Evolutionary conservation across 2,329 filamentous ascomycete genomes (phyloP).

Genomic region (Colletotrichum horii): DNA sequence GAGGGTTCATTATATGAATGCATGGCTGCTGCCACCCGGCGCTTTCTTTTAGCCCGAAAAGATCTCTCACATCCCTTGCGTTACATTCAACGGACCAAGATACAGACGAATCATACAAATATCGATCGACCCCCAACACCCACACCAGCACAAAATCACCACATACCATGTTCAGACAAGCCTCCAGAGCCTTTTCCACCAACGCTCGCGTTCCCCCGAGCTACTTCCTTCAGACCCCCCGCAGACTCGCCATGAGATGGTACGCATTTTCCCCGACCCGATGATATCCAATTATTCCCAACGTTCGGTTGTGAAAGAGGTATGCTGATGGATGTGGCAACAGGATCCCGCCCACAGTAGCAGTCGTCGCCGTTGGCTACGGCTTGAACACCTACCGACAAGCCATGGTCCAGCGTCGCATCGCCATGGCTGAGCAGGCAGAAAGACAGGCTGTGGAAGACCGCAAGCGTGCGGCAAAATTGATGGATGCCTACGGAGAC

Average conservation of each 20-base stretch:
- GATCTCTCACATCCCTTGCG: slow-evolving; percentile 6
- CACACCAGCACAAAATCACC: neutral
- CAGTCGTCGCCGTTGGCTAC: slow-evolving; percentile 37
- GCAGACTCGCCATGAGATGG: slow-evolving; percentile 35
- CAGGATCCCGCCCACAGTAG: slow-evolving; percentile 37
- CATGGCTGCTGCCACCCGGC: slow-evolving; percentile 8
- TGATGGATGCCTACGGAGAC: slow-evolving; percentile 57
- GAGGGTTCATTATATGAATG: slow-evolving; percentile 15
- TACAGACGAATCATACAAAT: neutral
- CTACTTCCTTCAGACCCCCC: slow-evolving; percentile 35
- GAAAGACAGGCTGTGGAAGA: slow-evolving; percentile 40
- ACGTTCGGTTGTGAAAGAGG: neutral
- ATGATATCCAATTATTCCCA: neutral
- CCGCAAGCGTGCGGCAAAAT: slow-evolving; percentile 42
- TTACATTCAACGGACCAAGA: neutral
- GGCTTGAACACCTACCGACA: slow-evolving; percentile 38
- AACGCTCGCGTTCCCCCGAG: slow-evolving; percentile 37
- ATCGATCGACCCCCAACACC: neutral
- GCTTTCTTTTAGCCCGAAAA: neutral
- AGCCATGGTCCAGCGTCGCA: slow-evolving; percentile 29
- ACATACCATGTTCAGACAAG: slow-evolving; percentile 17
- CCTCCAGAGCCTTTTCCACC: slow-evolving; percentile 35
- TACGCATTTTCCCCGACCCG: slow-evolving; percentile 24
- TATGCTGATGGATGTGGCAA: neutral
- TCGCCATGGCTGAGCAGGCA: slow-evolving; percentile 29